phyloP scores from a whole-genome alignment of 192 early-diverging fungal genomes.

The Entomortierella parvispora region DNA sequence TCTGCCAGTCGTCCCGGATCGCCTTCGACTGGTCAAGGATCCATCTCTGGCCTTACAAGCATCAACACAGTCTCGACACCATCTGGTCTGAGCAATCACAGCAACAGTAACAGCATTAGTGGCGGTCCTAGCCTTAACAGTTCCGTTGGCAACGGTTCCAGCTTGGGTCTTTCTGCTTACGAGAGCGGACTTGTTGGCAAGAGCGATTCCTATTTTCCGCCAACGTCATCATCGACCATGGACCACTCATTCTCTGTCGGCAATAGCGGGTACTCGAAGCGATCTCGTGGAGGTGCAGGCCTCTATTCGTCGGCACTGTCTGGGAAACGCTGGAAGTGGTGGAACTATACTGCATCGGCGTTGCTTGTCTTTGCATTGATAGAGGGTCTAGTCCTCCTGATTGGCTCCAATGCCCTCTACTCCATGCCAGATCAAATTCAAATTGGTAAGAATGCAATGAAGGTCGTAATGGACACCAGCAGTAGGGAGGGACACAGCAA shows the following conservation, averaged over 20 bases:
- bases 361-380: slow-evolving; percentile 42
- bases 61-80: slow-evolving; percentile 11
- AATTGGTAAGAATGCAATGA: slow-evolving; percentile 38
- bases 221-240: slow-evolving; percentile 14
- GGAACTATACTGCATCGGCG: slow-evolving; percentile 37
- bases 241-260: slow-evolving; percentile 36
- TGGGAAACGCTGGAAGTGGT: slow-evolving; percentile 48
- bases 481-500: not conserved
- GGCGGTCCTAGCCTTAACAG: not conserved
- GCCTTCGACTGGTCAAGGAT: slow-evolving; percentile 2
- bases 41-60: not conserved
- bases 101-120: slow-evolving; percentile 6
- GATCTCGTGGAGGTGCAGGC: slow-evolving; percentile 20
- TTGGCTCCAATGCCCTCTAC: slow-evolving; percentile 43
- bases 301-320: slow-evolving; percentile 5
- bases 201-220: slow-evolving; percentile 29
- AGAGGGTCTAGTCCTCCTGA: slow-evolving; percentile 40
- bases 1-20: slow-evolving; percentile 39
- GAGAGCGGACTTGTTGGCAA: not conserved
- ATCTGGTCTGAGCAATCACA: slow-evolving; percentile 4
- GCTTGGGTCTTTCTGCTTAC: not conserved
- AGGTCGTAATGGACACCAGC: not conserved
- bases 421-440: slow-evolving; percentile 48
- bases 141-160: not conserved
- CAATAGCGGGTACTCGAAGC: slow-evolving; percentile 21